A percentile compares a stretch with the other conserved stretches of the same genome.
Conservation (phyloP, 345 rosid species). For the Lumnitzera racemosa region DNA sequence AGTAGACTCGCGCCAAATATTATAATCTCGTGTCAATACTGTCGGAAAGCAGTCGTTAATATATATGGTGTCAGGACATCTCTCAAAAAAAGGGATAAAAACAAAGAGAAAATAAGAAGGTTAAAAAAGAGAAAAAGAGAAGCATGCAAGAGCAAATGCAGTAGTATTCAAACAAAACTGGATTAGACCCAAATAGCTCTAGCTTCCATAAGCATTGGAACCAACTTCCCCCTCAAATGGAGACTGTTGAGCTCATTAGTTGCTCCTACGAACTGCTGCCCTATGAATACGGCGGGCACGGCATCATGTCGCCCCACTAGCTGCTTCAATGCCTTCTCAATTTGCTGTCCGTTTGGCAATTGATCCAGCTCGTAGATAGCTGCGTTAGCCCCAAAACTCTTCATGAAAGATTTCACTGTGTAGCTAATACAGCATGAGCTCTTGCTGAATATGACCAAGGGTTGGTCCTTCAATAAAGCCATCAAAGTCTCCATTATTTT, state of each 20-base stretch:
- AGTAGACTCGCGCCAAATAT: no score
- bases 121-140: no score
- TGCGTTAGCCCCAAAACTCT: conserved; percentile 70
- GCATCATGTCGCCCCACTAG: conserved; percentile 44
- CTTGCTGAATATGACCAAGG: conserved; percentile 87
- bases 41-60: no score
- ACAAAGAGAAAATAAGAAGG: no score
- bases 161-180: no score
- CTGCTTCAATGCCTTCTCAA: conserved; percentile 53
- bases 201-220: conserved; percentile 54
- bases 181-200: conserved; percentile 76
- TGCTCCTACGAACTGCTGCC: conserved; percentile 63
- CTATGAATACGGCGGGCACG: conserved; percentile 83
- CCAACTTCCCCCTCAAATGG: conserved; percentile 59
- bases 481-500: conserved; percentile 29
- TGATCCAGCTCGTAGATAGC: conserved; percentile 68
- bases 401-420: conserved; percentile 50
- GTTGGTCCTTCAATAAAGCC: conserved; percentile 45
- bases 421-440: conserved; percentile 78
- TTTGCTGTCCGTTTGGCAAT: conserved; percentile 41
- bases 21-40: no score
- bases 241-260: conserved; percentile 67
- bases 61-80: no score
- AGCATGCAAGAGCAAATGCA: no score
- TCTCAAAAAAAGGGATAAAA: no score